phyloP scores from a whole-genome alignment of 228 moss, liverwort and hornwort species.

The Sphagnum fallax region DNA sequence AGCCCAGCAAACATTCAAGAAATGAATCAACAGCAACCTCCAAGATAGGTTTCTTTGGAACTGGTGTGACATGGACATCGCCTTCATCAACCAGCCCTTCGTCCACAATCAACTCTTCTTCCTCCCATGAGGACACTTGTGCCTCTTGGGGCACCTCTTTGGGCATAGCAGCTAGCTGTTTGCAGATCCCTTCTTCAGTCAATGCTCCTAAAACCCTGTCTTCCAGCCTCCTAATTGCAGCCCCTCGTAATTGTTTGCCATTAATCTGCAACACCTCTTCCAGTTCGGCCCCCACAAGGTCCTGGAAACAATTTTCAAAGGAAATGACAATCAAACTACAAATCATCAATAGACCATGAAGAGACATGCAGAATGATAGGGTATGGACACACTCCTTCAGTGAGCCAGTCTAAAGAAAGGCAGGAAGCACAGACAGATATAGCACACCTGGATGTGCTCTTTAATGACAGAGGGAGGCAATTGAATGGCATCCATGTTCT shows the following conservation, averaged over 20 bases:
- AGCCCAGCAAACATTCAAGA: no score
- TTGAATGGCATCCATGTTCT: conserved; percentile 51
- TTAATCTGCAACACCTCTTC: conserved; percentile 77
- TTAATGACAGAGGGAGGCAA: conserved; percentile 53
- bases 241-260: conserved; percentile 75
- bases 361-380: no score
- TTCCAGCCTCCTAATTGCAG: conserved; percentile 67
- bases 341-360: no score
- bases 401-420: no score
- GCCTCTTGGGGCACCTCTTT: conserved; percentile 42
- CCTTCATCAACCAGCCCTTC: conserved; percentile 91
- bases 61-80: conserved; percentile 70
- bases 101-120: conserved; percentile 66
- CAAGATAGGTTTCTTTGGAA: conserved; percentile 42
- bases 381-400: no score
- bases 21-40: conserved; percentile 27
- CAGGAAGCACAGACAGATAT: background rate
- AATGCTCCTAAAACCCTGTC: conserved; percentile 61
- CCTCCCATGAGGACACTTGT: conserved; percentile 46
- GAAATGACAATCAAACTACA: background rate
- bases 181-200: conserved; percentile 60
- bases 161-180: conserved; percentile 31
- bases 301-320: conserved; percentile 17
- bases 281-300: conserved; percentile 70
- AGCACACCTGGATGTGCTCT: conserved; percentile 55